Evolutionary conservation across 192 early-diverging fungal species (phyloP), one percentile per base, ranked within the genome.

Genomic region (Geosiphon pyriformis): DNA sequence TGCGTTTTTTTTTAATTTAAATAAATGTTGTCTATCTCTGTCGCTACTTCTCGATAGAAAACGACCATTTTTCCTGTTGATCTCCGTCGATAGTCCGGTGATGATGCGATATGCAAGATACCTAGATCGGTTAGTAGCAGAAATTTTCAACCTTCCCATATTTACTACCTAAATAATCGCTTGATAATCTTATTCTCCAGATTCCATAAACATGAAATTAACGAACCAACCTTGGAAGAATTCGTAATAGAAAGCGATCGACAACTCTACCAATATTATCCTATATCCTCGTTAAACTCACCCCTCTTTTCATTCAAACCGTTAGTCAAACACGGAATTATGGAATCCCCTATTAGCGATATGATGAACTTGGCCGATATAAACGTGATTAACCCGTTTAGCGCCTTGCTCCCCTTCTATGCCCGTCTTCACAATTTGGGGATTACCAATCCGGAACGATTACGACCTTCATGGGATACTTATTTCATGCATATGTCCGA

Each of bases 401-500:
- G 31, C n/a, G 20, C 50, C 1, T 22, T 51, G 17, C 65, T 22
- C 34, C 30, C 29, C 15, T 50, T 56, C 33, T 67, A 55, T 51
- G 27, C 65, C 3, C 59, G 74, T 17, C 68, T 76, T 42, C 62
- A 77, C 50, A 73, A 59, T 15, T 61, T 89, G 1, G 75, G 90
- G 27, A 76, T 97, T 50, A 75, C 78, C 29, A 84, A 94, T 63
- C 69, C 71, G 11, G 88, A 94, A 62, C 78, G 92, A 12, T 76
- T 94, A 29, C 80, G 98, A 25, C 98, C 98, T 10, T 83, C 85
- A 12, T 92, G 95, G 95, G 98, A 99, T 81, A 90, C 89, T 0
- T 99, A 99, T 72, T 99, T 98, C 76, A 96, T 99, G 91, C 80
- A 86, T 26, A 73, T 99, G 20, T 93, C 93, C 2, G 88, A 95